These are phyloP conservation scores for Nicotiana benthamiana DNA, from an alignment of 257 asterid species.

Conservation along the genomic window DNA sequence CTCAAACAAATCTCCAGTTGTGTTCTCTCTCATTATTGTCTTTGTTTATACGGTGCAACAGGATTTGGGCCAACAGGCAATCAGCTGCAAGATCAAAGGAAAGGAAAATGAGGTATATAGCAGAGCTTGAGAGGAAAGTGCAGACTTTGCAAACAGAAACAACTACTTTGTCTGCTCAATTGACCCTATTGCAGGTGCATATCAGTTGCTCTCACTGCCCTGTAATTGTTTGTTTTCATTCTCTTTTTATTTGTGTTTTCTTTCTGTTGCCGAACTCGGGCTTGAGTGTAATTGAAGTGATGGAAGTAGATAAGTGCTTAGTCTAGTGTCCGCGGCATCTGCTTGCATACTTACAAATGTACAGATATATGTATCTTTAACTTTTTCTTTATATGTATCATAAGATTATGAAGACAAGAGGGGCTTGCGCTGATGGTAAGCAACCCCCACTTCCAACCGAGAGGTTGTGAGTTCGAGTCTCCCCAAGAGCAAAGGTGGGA, in stretches of 20 bases:
- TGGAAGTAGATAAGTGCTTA: neutral
- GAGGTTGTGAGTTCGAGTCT: too few relatives aligned
- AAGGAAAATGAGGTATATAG: conserved; percentile 94
- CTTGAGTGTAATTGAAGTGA: neutral
- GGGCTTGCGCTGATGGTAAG: too few relatives aligned
- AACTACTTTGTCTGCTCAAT: conserved; percentile 88
- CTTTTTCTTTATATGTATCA: neutral
- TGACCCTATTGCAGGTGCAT: conserved; percentile 76
- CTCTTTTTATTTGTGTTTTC: neutral
- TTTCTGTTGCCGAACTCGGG: neutral
- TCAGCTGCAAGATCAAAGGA: conserved; percentile 99
- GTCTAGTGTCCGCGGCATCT: neutral
- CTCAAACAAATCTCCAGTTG: neutral
- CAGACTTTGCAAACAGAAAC: conserved; percentile 95
- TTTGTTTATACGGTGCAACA: conserved; percentile 16
- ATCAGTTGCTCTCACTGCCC: neutral
- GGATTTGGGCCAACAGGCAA: conserved; percentile 99
- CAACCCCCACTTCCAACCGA: too few relatives aligned
- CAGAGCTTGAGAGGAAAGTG: conserved; percentile 96
- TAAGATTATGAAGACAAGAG: neutral
- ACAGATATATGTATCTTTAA: neutral
- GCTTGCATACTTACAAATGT: neutral
- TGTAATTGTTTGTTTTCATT: neutral
- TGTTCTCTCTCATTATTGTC: neutral
- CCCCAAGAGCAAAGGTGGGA: too few relatives aligned